Percentiles rank a stretch among this genome's conserved stretches.
Conservation (phyloP, 2,329 filamentous ascomycete genomes). For the Epichloe hybrida region DNA sequence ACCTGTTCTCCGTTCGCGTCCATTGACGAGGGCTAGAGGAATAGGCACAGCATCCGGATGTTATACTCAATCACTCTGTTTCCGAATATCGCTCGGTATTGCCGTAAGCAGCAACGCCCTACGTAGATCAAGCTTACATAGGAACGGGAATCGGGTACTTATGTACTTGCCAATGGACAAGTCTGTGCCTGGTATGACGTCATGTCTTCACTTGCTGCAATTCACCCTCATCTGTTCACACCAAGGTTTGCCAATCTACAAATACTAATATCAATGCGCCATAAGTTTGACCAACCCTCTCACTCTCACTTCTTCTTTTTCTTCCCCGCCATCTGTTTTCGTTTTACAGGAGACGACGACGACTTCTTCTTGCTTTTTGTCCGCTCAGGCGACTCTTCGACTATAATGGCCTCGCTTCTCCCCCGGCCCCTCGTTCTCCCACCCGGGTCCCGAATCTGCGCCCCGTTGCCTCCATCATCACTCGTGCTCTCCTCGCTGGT, state of each 20-base stretch:
- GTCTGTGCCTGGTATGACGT: no score
- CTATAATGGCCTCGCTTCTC: slow-evolving; percentile 25
- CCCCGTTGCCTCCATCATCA: slow-evolving; percentile 23
- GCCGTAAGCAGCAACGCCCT: no score
- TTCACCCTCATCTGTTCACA: background rate
- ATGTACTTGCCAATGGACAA: no score
- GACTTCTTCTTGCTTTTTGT: slow-evolving; percentile 28
- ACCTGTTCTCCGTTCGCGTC: no score
- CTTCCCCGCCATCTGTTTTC: slow-evolving; percentile 19
- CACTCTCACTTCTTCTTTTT: slow-evolving; percentile 17
- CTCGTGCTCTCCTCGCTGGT: slow-evolving; percentile 23
- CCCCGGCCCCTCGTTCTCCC: slow-evolving; percentile 6
- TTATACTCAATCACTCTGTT: no score
- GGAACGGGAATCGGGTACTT: no score
- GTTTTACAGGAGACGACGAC: slow-evolving; percentile 28
- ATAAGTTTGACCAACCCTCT: background rate
- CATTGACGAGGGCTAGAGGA: no score
- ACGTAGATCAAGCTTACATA: no score
- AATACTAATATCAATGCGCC: background rate
- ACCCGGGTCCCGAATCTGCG: slow-evolving; percentile 17
- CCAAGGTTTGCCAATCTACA: background rate
- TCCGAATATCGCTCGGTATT: no score
- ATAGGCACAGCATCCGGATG: no score
- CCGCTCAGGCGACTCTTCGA: slow-evolving; percentile 22
- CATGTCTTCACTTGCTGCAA: no score